Evolutionary conservation across 768 basidiomycete species (phyloP), one percentile per base, ranked within the genome.

Genomic region (Wakefieldia striispora): DNA sequence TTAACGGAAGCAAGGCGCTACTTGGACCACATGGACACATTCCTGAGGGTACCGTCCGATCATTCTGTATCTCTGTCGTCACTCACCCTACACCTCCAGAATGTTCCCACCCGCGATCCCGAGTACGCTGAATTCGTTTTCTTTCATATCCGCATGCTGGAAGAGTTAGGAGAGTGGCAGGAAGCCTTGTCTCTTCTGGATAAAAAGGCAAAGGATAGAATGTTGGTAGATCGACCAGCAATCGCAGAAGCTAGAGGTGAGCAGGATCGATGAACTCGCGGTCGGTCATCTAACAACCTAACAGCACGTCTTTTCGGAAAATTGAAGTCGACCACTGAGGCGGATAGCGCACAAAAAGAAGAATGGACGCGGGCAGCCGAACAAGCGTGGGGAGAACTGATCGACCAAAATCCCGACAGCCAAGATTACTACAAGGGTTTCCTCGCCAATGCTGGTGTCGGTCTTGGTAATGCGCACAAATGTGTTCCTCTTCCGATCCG

Each of bases 321-420:
- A 60, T 70, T 86, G 11, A 62, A 50, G 40, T 55, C 40, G 13
- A 9, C 42, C 7, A 26, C 41, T 3, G 51, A 56, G 14, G 43
- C 44, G 8, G 58, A 57, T 14, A 40, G 33, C 31, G 13, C 50
- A 13, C 55, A 59, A 51, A 50, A 13, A 16, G 46, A 49, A 14
- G 75, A 76, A 2, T 70, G 74, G 54, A 73, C 75, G 13, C 76
- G 82, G 5, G 84, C 90, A 41, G 91, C 97, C 0, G 83, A 88
- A 55, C 78, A 85, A 52, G 84, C 88, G 0, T 98, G 92, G 87
- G 75, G 80, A 29, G 74, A 78, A 0, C 72, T 99, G 23, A 79
- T 99, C 36, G 85, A 91, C 45, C 83, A 85, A 63, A 98, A 97
- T 65, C 75, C 91, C 2, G 95, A 97, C 50, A 82, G 77, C 59